Evolutionary conservation across 306 rosid species (phyloP).

Genomic region (Mucuna pruriens): DNA sequence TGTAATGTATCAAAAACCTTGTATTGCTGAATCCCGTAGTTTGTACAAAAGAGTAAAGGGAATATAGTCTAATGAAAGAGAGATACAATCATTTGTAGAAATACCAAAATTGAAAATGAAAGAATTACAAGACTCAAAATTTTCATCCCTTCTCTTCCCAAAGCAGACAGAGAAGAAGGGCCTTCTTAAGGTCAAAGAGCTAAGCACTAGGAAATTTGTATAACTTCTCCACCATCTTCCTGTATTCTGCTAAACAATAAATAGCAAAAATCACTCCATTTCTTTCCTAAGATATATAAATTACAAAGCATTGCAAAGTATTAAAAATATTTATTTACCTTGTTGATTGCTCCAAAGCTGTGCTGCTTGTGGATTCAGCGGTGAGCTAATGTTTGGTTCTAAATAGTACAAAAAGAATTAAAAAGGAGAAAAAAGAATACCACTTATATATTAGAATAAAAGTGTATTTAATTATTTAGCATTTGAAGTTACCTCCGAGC

Average conservation of each 20-base stretch:
- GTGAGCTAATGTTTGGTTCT: constrained; percentile 97
- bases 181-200: too few relatives aligned
- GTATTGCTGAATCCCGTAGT: not conserved
- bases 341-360: constrained; percentile 94
- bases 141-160: too few relatives aligned
- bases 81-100: not conserved
- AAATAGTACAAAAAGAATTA: not conserved
- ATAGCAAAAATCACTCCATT: constrained; percentile 11
- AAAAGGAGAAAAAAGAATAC: not conserved
- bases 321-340: constrained; percentile 49
- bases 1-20: not conserved
- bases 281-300: not conserved
- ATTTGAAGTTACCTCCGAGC: constrained; percentile 68
- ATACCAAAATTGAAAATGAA: not conserved
- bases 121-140: not conserved
- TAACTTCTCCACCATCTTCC: constrained; percentile 93
- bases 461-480: too few relatives aligned
- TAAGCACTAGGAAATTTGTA: constrained; percentile 46
- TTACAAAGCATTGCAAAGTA: not conserved
- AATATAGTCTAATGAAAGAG: too few relatives aligned
- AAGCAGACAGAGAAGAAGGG: not conserved
- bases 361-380: constrained; percentile 92
- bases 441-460: too few relatives aligned
- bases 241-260: constrained; percentile 63
- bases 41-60: not conserved